Evolutionary conservation across 306 rosid genomes (phyloP).

Genomic region (Glycine tomentella): DNA sequence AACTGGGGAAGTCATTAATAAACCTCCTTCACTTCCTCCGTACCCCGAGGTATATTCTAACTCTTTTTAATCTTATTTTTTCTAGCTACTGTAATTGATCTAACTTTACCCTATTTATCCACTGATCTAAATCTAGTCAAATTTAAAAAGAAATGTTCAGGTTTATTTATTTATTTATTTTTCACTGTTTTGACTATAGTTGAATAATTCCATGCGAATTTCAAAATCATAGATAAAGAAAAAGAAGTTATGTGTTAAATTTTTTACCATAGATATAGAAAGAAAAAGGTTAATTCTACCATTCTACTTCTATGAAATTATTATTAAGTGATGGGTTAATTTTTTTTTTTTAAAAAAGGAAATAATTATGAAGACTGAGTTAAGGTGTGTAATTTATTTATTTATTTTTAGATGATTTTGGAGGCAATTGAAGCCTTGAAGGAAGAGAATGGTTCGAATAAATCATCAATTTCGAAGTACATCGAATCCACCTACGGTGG

Average conservation of each 20-base stretch:
- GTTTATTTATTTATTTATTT: background rate
- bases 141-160: too few relatives aligned
- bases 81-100: background rate
- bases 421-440: conserved; percentile 67
- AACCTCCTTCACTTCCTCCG: conserved; percentile 68
- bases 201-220: background rate
- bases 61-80: background rate
- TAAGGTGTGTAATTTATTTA: background rate
- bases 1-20: conserved; percentile 58
- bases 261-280: too few relatives aligned
- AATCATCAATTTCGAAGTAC: conserved; percentile 76
- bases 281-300: too few relatives aligned
- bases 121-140: too few relatives aligned
- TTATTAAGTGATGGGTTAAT: too few relatives aligned
- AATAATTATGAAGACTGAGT: background rate
- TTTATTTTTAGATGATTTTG: conserved; percentile 65
- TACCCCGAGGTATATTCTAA: conserved; percentile 70
- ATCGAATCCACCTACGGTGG: conserved; percentile 77
- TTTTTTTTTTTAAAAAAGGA: too few relatives aligned
- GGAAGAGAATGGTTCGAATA: conserved; percentile 72
- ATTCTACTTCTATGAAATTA: too few relatives aligned
- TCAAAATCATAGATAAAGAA: background rate
- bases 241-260: too few relatives aligned
- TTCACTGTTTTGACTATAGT: background rate
- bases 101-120: background rate